Base-by-base conservation (phyloP, 129 eudicot genomes). In the Pittosporum tobira region DNA sequence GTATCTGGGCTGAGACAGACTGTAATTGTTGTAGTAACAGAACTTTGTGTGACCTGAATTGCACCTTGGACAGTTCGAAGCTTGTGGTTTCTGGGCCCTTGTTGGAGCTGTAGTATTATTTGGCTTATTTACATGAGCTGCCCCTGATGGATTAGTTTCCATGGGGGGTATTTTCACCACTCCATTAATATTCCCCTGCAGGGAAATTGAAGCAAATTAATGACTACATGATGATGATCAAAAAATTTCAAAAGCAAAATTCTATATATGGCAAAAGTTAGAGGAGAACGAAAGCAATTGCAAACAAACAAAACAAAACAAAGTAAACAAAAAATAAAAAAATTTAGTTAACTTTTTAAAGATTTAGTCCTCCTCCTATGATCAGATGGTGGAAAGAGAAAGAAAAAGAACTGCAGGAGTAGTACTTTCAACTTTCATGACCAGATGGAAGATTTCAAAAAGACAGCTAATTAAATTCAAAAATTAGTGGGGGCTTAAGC, bases 1-100 rank as follows among this genome's bases (percentile, higher is more conserved):
- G 68, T 82, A 86, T 38, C 95, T 75, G 18, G 95, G 95, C 61
- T 86, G 95, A n/a, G 95, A 51, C 57, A 86, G 86, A 22, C 84
- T 82, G 73, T 86, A 82, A 34, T 86, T 86, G 70, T 85, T 85
- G 81, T 85, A 85, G 53, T 85, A 85, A 34, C 94, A 85, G 60
- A 85, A 85, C 67, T 86, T 86, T 19, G 91, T 86, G 78, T 77
- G 87, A 1, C 84, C 31, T 6, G 95, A 86, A 48, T 68, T 82
- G 66, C 95, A 86, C 50, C 95, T 79, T 38, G 95, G 95, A 65
- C 95, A 86, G 47, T 86, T 79, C 55, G 76, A 31, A 68, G 81
- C 91, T 79, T 73, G 84, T 37, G 81, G 87, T 66, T 82, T 82
- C 59, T 67, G 75, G 52, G 87, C 80, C 77, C 84, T 76, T 61